A percentile compares a stretch with the other conserved stretches of the same genome.
These are phyloP conservation scores for Isatis tinctoria DNA, from an alignment of 345 rosid genomes.

Conservation along the genomic window DNA sequence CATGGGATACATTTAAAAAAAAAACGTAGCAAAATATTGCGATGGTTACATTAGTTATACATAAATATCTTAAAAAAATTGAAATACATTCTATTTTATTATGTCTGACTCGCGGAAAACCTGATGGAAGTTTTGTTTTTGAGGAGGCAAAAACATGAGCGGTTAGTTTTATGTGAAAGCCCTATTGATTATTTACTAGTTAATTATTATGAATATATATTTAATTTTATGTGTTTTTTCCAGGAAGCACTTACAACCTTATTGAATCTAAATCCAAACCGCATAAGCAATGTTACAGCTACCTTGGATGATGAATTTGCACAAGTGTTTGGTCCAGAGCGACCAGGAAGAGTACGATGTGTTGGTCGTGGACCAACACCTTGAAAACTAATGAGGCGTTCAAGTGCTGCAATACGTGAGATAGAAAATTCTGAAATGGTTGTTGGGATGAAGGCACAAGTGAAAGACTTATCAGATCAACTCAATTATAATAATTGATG, in stretches of 20 bases:
- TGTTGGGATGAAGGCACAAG: not conserved
- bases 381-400: not conserved
- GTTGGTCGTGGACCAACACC: not conserved
- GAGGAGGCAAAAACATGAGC: no score
- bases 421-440: not conserved
- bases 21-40: no score
- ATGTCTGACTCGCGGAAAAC: no score
- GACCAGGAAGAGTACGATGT: not conserved
- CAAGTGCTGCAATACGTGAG: not conserved
- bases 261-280: not conserved
- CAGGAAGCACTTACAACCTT: not conserved
- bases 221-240: no score
- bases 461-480: not conserved
- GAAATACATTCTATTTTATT: no score
- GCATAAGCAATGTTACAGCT: not conserved
- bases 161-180: not conserved
- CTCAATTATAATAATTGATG: no score
- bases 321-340: constrained; percentile 1
- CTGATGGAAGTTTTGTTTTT: no score
- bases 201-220: no score
- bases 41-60: no score
- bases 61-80: no score
- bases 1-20: no score
- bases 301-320: constrained; percentile 4
- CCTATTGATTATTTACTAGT: no score